Evolutionary conservation across 2,329 filamentous ascomycete genomes (phyloP).

Genomic region (Verticillium tricorpus): DNA sequence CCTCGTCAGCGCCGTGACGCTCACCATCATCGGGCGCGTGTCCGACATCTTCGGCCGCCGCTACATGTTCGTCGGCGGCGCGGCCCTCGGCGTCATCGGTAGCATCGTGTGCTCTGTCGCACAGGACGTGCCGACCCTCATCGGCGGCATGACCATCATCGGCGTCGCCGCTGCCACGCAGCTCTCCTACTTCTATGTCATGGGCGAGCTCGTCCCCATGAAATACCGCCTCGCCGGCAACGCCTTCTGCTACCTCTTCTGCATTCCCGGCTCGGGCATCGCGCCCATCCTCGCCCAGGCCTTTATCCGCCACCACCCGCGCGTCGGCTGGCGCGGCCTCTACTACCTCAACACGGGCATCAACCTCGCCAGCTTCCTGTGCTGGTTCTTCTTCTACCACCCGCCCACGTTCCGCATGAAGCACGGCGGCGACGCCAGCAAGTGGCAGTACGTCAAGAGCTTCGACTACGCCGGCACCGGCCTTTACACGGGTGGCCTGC

Average conservation of each 20-base stretch:
- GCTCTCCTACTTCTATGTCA: conserved; percentile 29
- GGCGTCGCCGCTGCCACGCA: conserved; percentile 31
- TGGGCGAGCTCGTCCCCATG: conserved; percentile 33
- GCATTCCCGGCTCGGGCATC: conserved; percentile 23
- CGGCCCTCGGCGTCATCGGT: conserved; percentile 28
- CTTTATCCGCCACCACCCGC: conserved; percentile 19
- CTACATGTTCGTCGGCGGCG: conserved; percentile 21
- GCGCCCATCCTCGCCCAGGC: conserved; percentile 20
- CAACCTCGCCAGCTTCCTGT: conserved; percentile 20
- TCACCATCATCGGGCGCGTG: conserved; percentile 20
- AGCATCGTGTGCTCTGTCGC: conserved; percentile 31
- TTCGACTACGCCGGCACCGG: conserved; percentile 26
- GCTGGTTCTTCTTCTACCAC: conserved; percentile 27
- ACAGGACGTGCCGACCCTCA: conserved; percentile 27
- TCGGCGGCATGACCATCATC: conserved; percentile 29
- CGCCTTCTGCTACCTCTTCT: conserved; percentile 25
- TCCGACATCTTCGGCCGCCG: conserved; percentile 22
- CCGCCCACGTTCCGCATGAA: conserved; percentile 26
- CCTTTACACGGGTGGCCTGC: conserved; percentile 22
- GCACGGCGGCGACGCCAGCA: conserved; percentile 18
- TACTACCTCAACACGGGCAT: conserved; percentile 24
- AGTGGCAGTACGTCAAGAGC: conserved; percentile 19
- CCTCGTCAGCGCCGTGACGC: conserved; percentile 20
- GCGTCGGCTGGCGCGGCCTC: conserved; percentile 21
- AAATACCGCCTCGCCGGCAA: conserved; percentile 26